Evolutionary conservation across 345 rosid species (phyloP), one percentile per base, ranked within the genome.

Genomic region (Pelargonium nanum): DNA sequence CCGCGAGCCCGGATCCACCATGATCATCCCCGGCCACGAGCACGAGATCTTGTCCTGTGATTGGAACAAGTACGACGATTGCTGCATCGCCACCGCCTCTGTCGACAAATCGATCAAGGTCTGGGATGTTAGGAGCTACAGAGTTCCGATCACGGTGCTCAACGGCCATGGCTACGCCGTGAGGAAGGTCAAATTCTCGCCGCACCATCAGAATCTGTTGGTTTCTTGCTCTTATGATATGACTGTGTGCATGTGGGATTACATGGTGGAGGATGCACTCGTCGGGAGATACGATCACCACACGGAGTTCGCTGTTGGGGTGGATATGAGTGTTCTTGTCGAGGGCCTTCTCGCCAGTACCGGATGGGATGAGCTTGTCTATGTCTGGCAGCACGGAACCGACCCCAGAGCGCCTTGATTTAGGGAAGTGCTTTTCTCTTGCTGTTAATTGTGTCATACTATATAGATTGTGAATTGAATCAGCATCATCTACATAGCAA

Each of bases 61-160:
- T 55, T 93, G 97, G 99, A 89, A 89, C 65, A 93, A 93, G 68
- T 89, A 93, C 58, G 96, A 89, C 28, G 97, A 89, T 24, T 93
- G 97, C 26, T 55, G 77, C 13, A 50, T 89, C 30, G 99, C 99
- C 1, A 89, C 88, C 19, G 77, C 81, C 0, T 87, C 97, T 0
- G 92, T 89, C 20, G 96, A 93, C 57, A 87, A 86, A 65, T 79
- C 81, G 57, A 76, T 89, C 20, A 80, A 76, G 76, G 77, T 93
- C 0, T 93, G 99, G 92, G 97, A 89, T 58, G 96, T 89, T 9
- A 63, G 97, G 81, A 93, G 70, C 26, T 84, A 74, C 59, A 76
- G 96, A 22, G 82, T 64, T 2, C 97, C 97, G 0, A 53, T 93
- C 26, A 56, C 88, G 5, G 85, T 82, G 64, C 78, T 93, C 13